Evolutionary conservation across 257 asterid species (phyloP), one percentile per base, ranked within the genome.

Genomic region (Capsicum chinense): DNA sequence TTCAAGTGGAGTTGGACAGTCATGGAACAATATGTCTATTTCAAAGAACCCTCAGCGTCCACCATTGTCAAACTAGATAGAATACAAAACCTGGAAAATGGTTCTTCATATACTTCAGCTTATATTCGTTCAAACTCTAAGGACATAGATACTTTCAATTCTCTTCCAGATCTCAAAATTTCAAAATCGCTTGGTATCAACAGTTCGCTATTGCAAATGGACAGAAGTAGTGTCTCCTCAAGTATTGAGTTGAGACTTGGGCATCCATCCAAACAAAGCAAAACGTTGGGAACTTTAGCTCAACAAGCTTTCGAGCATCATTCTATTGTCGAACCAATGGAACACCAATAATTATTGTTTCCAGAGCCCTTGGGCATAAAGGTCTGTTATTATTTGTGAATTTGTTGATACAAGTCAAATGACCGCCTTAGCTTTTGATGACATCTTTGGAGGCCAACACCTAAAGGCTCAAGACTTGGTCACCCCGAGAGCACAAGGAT

Each of bases 171-270:
- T 64, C 69, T 68, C 80, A 88, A 83, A 83, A 87, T 83, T 84
- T 60, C 87, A 42, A 88, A 86, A 76, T 17, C 78, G 57, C 62
- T 86, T 67, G 83, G 73, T 33, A 87, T 76, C 81, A 76, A 52
- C 63, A 76, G 63, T 52, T 26, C 71, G 6, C 39, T 57, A 17
- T 35, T 79, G 57, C 69, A 58, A 74, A 68, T 82, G 66, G 88
- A 92, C 78, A 69, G 67, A 47, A 89, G 84, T 33, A 83, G 84
- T 26, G 83, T 85, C 87, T 86, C 91, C 39, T 91, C 95, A 70
- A 84, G 88, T 83, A 70, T 87, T 85, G 93, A 88, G 85, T 89
- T 91, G 88, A 90, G 90, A 84, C 93, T 91, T 76, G 91, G 93
- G 84, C 93, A 88, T 85, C 91, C 88, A 54, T 86, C 91, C 52